Evolutionary conservation across 805 yeast species (phyloP).

Genomic region (Lipomyces sp.): DNA sequence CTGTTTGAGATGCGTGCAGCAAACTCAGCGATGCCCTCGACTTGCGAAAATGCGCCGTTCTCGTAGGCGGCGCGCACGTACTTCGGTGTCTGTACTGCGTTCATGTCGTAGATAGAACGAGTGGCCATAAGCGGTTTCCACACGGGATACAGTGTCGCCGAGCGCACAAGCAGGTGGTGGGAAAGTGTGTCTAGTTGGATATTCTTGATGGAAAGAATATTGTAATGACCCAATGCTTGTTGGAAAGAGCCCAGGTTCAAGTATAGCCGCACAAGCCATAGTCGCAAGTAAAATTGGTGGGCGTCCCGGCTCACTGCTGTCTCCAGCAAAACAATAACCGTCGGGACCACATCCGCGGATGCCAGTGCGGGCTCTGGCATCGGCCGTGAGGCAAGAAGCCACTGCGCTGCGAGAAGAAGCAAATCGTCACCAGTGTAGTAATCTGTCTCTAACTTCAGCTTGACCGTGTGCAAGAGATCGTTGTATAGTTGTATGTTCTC

Average conservation of each 20-base stretch:
- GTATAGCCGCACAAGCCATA: conserved; percentile 70
- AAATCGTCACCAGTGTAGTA: conserved; percentile 69
- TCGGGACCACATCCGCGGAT: conserved; percentile 33
- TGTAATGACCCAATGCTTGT: conserved; percentile 52
- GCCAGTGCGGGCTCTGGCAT: conserved; percentile 30
- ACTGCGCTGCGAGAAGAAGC: conserved; percentile 50
- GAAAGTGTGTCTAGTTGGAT: conserved; percentile 68
- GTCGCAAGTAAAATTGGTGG: conserved; percentile 66
- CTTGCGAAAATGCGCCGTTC: conserved; percentile 59
- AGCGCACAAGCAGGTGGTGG: conserved; percentile 50
- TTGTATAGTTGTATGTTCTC: conserved; percentile 44
- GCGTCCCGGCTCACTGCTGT: conserved; percentile 53
- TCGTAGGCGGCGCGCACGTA: conserved; percentile 55
- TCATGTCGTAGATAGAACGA: conserved; percentile 48
- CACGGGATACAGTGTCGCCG: conserved; percentile 46
- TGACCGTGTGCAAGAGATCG: conserved; percentile 40
- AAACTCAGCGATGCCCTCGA: conserved; percentile 64
- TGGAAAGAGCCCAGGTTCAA: conserved; percentile 53
- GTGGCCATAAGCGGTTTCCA: conserved; percentile 42
- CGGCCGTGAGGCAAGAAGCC: conserved; percentile 33
- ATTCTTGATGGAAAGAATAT: conserved; percentile 60
- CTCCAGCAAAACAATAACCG: conserved; percentile 57
- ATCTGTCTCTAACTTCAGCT: conserved; percentile 55
- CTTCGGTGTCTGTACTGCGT: conserved; percentile 49
- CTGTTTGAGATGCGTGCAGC: conserved; percentile 53